Base-by-base conservation (phyloP, 1,284 basidiomycete species). In the Trametes polyzona region DNA sequence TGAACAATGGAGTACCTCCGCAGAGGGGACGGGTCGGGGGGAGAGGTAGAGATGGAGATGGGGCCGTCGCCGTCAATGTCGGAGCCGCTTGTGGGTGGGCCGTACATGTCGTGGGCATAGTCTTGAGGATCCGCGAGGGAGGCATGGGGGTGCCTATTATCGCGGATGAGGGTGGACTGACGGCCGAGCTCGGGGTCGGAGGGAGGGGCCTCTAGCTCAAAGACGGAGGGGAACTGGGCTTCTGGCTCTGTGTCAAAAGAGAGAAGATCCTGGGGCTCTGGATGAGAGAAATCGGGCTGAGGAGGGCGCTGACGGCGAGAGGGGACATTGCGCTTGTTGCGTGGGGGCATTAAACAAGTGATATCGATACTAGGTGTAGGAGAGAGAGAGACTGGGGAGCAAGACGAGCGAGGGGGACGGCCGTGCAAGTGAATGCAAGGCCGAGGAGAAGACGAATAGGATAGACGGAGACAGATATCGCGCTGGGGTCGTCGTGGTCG, bases 351-450 rank as follows among this genome's bases (percentile, higher is more conserved):
- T 67, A 70, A 70, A 67, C 62, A 56, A 46, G 58, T 5, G 40
- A 61, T 64, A 65, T 39, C 47, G 63, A 63, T 62, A 63, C n/a
- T 39, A 40, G 27, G 52, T 40, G 44, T 24, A 39, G 30, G 44
- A 37, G 26, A 27, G 32, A 50, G 54, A 42, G 51, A 42, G 12
- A 30, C 39, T 35, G 30, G 36, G 30, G 49, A 52, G 24, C n/a
- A 48, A 26, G n/a, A 44, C 21, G 24, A 44, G 26, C 16, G 11
- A 11, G 17, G 24, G 11, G 46, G 26, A 41, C n/a, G 53, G 65
- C 57, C 64, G 66, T 66, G 58, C 58, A 69, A 68, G 65, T 55
- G 44, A 68, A 68, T 69, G 68, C 67, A 67, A 65, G 66, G 55
- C 67, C 58, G 24, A 27, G 29, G 24, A 35, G 56, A 51, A 58